Percentiles rank a stretch among this genome's conserved stretches.
Evolutionary conservation across 306 rosid genomes (phyloP).

Genomic region (Cucumis hystrix): DNA sequence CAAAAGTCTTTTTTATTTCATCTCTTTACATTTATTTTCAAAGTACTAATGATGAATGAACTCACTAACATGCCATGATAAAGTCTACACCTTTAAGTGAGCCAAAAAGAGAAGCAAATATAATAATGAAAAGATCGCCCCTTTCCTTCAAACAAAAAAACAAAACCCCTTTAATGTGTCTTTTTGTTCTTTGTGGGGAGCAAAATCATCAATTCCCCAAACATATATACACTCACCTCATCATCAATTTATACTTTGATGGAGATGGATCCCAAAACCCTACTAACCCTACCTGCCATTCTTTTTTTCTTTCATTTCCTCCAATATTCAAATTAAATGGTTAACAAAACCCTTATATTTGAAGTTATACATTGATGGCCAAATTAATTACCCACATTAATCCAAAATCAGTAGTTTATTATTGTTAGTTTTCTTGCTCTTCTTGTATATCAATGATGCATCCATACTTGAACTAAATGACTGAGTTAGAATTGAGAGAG

Average conservation of each 20-base stretch:
- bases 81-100: constrained; percentile 48
- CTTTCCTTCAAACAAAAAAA: neutral
- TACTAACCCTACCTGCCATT: neutral
- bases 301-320: too few species aligned
- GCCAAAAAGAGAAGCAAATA: constrained; percentile 50
- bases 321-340: too few species aligned
- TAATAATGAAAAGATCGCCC: constrained; percentile 31
- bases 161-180: constrained; percentile 20
- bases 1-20: neutral
- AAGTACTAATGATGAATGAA: constrained; percentile 63
- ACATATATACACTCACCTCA: constrained; percentile 40
- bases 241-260: constrained; percentile 56
- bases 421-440: too few species aligned
- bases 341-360: too few species aligned
- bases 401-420: too few species aligned
- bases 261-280: constrained; percentile 43
- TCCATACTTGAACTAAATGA: too few species aligned
- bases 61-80: constrained; percentile 76
- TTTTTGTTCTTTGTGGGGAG: constrained; percentile 76
- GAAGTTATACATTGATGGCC: too few species aligned
- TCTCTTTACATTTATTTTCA: constrained; percentile 21
- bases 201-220: constrained; percentile 65
- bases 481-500: too few species aligned
- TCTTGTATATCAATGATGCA: too few species aligned
- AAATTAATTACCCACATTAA: too few species aligned